These are phyloP conservation scores for Hypoxylon sp. DNA, from an alignment of 2,329 filamentous ascomycete species.

Conservation along the genomic window DNA sequence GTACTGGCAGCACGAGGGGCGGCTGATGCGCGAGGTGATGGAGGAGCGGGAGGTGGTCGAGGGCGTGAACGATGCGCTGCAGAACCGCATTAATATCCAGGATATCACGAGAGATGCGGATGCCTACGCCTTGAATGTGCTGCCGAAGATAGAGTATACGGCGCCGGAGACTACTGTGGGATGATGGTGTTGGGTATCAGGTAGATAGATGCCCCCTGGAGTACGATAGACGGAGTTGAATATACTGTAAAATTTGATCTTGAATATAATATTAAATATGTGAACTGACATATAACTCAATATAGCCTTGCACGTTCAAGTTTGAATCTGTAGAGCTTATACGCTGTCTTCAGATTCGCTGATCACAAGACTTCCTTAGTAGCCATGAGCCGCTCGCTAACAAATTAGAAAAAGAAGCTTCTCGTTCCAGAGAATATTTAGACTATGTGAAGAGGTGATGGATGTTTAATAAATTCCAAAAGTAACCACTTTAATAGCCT, in stretches of 20 bases:
- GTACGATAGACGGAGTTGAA: slow-evolving; percentile 4
- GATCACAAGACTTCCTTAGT: background rate
- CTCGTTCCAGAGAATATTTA: slow-evolving; percentile 5
- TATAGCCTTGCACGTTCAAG: background rate
- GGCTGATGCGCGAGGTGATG: slow-evolving; percentile 80
- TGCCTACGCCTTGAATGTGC: slow-evolving; percentile 66
- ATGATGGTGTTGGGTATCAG: slow-evolving; percentile 4
- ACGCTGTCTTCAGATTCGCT: background rate
- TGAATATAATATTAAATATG: slow-evolving; percentile 1
- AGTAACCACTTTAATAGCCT: slow-evolving; percentile 24
- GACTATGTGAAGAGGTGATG: slow-evolving; percentile 23
- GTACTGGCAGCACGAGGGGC: slow-evolving; percentile 87
- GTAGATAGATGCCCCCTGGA: background rate
- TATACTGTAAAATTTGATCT: background rate
- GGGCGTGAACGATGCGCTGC: slow-evolving; percentile 77
- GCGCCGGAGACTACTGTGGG: slow-evolving; percentile 35
- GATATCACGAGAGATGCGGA: slow-evolving; percentile 76
- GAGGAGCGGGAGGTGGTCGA: slow-evolving; percentile 83
- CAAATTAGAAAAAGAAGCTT: background rate
- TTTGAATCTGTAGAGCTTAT: background rate
- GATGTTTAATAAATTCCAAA: slow-evolving; percentile 24
- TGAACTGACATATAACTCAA: background rate
- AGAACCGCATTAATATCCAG: slow-evolving; percentile 74
- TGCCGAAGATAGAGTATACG: slow-evolving; percentile 56
- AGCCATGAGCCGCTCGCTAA: background rate